Evolutionary conservation across 176 grass and related monocot species (phyloP).

Genomic region (Triticum dicoccoides): DNA sequence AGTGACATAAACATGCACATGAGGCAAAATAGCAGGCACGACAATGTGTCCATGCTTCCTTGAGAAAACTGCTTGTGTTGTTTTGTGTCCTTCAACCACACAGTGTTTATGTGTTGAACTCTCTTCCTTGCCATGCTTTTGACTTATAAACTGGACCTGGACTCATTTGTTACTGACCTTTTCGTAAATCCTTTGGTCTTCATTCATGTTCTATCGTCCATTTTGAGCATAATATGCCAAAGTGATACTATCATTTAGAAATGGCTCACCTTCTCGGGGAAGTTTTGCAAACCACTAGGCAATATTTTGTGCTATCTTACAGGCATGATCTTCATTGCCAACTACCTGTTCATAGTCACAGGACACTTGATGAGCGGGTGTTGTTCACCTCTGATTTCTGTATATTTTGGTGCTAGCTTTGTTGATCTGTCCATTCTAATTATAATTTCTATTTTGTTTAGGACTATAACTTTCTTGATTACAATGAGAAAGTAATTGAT

Average conservation of each 20-base stretch:
- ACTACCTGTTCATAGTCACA: slow-evolving; percentile 6
- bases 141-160: not conserved
- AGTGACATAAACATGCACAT: not conserved
- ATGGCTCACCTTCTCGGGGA: not conserved
- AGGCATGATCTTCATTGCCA: not conserved
- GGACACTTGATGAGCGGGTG: not conserved
- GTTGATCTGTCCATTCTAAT: slow-evolving; percentile 11
- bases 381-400: slow-evolving; percentile 11
- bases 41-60: not conserved
- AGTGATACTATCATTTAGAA: slow-evolving; percentile 15
- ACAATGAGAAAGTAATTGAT: slow-evolving; percentile 85
- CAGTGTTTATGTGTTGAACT: not conserved
- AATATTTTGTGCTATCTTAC: slow-evolving; percentile 6
- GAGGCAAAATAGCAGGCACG: not conserved
- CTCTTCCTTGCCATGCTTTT: not conserved
- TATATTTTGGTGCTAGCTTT: not conserved
- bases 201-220: not conserved
- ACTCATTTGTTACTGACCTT: slow-evolving; percentile 1
- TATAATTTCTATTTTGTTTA: slow-evolving; percentile 32
- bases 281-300: not conserved
- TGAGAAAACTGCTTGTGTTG: not conserved
- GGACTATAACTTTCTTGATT: slow-evolving; percentile 91
- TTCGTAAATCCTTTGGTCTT: not conserved
- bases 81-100: not conserved
- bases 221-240: not conserved